Evolutionary conservation across 805 yeast genomes (phyloP).

Genomic region (Pichia cabralensis): DNA sequence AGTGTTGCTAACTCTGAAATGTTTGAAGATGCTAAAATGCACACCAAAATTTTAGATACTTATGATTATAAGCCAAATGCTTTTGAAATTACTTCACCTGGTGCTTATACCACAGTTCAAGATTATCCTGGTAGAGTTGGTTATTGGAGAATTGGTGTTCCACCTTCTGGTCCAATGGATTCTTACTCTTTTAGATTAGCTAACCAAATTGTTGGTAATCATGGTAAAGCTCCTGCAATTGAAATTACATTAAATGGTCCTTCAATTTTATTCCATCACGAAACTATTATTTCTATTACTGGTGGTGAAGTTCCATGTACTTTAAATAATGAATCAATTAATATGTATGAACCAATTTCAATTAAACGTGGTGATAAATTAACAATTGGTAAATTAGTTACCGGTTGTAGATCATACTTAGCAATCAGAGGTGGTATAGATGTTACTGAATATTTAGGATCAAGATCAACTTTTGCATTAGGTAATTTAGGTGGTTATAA

Average conservation of each 20-base stretch:
- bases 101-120: conserved; percentile 93
- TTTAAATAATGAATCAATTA: conserved; percentile 46
- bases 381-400: conserved; percentile 65
- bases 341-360: conserved; percentile 64
- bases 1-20: conserved; percentile 74
- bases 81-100: conserved; percentile 77
- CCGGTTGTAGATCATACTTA: conserved; percentile 85
- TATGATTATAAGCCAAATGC: conserved; percentile 75
- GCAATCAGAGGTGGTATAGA: conserved; percentile 91
- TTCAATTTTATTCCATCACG: conserved; percentile 71
- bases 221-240: conserved; percentile 72
- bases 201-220: conserved; percentile 85
- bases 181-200: conserved; percentile 82
- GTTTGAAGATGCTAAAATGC: conserved; percentile 77
- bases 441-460: conserved; percentile 87
- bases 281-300: conserved; percentile 67
- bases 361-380: conserved; percentile 70
- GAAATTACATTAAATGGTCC: conserved; percentile 90
- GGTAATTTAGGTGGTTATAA: conserved; percentile 92
- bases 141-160: conserved; percentile 90
- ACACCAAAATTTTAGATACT: conserved; percentile 79
- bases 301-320: conserved; percentile 74
- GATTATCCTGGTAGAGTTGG: conserved; percentile 89
- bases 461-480: conserved; percentile 92
- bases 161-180: conserved; percentile 99